These are phyloP conservation scores for Agastache rugosa DNA, from an alignment of 257 asterid genomes.

Conservation along the genomic window DNA sequence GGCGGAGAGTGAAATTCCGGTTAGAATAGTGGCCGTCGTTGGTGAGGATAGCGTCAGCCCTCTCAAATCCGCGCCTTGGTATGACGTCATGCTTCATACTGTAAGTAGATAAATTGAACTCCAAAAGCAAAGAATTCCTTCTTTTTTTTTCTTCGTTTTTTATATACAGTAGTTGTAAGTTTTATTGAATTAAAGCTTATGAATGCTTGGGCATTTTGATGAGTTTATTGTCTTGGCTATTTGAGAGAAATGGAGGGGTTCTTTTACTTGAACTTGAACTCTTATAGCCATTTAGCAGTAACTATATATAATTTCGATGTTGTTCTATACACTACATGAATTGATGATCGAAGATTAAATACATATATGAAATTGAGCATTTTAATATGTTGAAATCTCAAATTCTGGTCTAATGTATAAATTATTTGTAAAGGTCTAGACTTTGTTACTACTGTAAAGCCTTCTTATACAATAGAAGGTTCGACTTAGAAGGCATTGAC, in stretches of 20 bases:
- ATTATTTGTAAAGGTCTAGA: too few species aligned
- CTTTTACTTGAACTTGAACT: neutral
- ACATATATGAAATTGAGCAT: neutral
- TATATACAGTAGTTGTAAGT: neutral
- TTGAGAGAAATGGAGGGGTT: neutral
- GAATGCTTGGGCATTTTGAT: neutral
- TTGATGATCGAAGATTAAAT: neutral
- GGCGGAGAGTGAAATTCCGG: conserved; percentile 46
- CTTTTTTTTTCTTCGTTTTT: neutral
- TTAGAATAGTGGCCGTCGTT: conserved; percentile 76
- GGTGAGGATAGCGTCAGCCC: conserved; percentile 90
- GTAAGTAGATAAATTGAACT: conserved; percentile 46
- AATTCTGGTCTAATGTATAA: too few species aligned
- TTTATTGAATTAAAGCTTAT: neutral
- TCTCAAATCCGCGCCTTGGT: conserved; percentile 83
- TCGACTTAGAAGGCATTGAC: too few species aligned
- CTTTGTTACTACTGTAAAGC: too few species aligned
- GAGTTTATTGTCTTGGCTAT: neutral
- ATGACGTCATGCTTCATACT: conserved; percentile 82
- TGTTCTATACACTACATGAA: too few species aligned
- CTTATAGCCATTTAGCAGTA: neutral
- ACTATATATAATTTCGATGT: too few species aligned
- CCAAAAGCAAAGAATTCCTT: neutral
- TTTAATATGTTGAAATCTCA: too few species aligned
- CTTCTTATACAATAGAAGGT: too few species aligned